phyloP scores from a whole-genome alignment of 1,284 basidiomycete species.

The Ganoderma meredithae region DNA sequence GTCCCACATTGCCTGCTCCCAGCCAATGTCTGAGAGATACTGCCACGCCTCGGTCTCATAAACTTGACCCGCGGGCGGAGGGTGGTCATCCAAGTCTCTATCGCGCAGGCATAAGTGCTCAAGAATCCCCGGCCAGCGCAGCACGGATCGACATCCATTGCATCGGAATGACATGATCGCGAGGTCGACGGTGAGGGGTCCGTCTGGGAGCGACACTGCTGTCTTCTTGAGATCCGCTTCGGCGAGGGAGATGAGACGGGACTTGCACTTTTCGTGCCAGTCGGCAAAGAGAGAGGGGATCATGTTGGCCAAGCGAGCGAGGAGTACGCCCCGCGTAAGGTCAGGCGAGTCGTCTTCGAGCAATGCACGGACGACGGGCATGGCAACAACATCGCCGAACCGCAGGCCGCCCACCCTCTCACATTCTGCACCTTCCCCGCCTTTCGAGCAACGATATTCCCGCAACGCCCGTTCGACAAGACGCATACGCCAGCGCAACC shows the following conservation, averaged over 20 bases:
- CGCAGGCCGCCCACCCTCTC: background rate
- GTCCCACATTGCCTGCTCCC: background rate
- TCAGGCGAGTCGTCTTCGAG: background rate
- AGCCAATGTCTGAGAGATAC: background rate
- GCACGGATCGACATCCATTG: background rate
- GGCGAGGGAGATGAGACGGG: background rate
- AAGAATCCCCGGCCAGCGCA: background rate
- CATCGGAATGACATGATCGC: slow-evolving; percentile 3
- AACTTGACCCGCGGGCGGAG: background rate
- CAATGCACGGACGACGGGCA: background rate
- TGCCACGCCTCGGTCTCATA: background rate
- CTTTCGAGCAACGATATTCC: background rate
- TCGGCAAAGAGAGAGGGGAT: background rate
- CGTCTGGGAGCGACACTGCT: background rate
- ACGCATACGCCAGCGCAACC: background rate
- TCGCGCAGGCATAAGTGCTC: background rate
- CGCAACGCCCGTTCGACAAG: background rate
- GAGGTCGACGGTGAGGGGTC: background rate
- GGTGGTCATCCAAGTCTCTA: background rate
- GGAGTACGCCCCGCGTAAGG: background rate
- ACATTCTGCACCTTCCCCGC: background rate
- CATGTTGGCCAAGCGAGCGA: background rate
- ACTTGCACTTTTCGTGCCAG: background rate
- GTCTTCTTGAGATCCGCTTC: background rate
- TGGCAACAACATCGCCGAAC: slow-evolving; percentile 5